Evolutionary conservation across 23 red algal species (phyloP), one percentile per base, ranked within the genome.

Genomic region (Cyanidiococcus yangmingshanensis): DNA sequence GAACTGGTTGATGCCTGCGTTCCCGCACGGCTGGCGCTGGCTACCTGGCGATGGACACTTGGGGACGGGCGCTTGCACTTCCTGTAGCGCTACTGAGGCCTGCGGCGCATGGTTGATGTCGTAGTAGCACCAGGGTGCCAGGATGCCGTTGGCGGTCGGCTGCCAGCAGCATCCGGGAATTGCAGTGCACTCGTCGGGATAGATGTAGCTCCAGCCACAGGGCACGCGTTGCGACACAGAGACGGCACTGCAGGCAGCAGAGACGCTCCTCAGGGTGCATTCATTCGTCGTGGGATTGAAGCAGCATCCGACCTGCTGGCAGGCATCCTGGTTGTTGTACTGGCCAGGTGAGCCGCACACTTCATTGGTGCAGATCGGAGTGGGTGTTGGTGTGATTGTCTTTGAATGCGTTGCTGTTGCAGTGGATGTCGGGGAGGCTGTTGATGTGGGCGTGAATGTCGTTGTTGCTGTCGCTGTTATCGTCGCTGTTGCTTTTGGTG

Each of bases 141-240:
- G n/a, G 63, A 71, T 35, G 27, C 32, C 63, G 63, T 71, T 71
- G 12, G 63, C n/a, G 3, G 63, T 71, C 12, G 63, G 63, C 32
- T 71, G 63, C 63, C 63, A 71, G 63, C 63, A 71, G 63, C 63
- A 71, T 71, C 63, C 63, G 12, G 63, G 63, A 3, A 71, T 71
- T 7, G 63, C 63, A 35, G n/a, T 25, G 63, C 63, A 71, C 63
- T 71, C 63, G 63, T 71, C 63, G 27, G 63, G 63, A 29, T 71
- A 71, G 63, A 71, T 71, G 27, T 71, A 71, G 21, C n/a, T 35
- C 63, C 63, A 71, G 63, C 63, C 63, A 29, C 63, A 71, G 63
- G 63, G n/a, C 16, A 71, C 32, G 63, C 63, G 63, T 7, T 25
- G 32, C n/a, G 21, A 3, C 63, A 71, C 63, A 7, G 63, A 30